Base-by-base conservation (phyloP, 73 alveolate species). In the Paramecium octaurelia region DNA sequence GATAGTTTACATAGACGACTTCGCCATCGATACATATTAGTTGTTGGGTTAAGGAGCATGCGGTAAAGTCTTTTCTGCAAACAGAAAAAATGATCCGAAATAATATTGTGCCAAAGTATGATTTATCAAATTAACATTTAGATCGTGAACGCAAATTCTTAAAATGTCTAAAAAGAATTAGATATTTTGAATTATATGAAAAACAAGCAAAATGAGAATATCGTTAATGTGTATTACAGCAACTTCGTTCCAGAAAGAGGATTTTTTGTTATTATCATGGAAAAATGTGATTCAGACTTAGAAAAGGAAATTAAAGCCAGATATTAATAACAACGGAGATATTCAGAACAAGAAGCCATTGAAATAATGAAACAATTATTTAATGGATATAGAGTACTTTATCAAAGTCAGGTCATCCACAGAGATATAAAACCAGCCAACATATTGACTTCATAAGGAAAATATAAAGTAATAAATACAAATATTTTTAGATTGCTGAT, bases 361-460 rank as follows among this genome's bases (percentile, higher is more conserved):
- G 35, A 14, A 18, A n/a, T 75, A 12, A 38, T 75, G 60, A 75
- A 4, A 20, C 34, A 75, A 38, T 38, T 75, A 10, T 38, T 75
- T 8, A 75, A 75, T 75, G 88, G 88, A 75, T 75, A 75, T 38
- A 75, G 34, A 75, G 40, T 75, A 6, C 46, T 35, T 16, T 75
- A 75, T 36, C 8, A 75, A 38, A 75, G 60, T 42, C 40, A 35
- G 16, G 58, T 87, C 42, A 68, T 87, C 40, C 93, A 87, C 40
- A 58, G 93, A 87, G 93, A 87, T 87, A 75, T 87, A 3, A 87
- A 87, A 20, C 93, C 93, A 8, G 93, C 93, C 36, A 87, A 87
- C 68, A 87, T 87, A 7, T 77, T 87, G 24, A 64, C 27, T 44
- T 36, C 6, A 34, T 16, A 42, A 40, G 86, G 57, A 77, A 77